Conservation (phyloP, 768 basidiomycete genomes). For the Leccinellum luteum region DNA sequence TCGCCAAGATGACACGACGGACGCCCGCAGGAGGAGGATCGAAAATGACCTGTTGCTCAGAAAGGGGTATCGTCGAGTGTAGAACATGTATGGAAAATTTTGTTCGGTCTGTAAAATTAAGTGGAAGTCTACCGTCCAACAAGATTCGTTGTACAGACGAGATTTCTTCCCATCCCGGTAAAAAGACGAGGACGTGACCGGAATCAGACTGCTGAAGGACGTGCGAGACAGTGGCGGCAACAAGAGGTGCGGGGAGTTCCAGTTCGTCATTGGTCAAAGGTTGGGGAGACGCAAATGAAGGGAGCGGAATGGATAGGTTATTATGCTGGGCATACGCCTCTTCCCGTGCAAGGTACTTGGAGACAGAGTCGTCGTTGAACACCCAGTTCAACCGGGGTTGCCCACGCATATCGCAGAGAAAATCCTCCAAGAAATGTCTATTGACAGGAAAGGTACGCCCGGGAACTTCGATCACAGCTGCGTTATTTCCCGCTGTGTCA, state of each 20-base stretch:
- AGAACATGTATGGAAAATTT: conserved; percentile 74
- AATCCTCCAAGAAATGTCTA: conserved; percentile 79
- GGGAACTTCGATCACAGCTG: conserved; percentile 77
- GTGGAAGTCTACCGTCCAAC: conserved; percentile 46
- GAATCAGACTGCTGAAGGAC: conserved; percentile 70
- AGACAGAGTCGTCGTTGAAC: conserved; percentile 64
- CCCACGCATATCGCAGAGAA: conserved; percentile 48
- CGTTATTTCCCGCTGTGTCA: conserved; percentile 54
- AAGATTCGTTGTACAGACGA: conserved; percentile 63
- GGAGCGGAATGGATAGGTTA: neutral
- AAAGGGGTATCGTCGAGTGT: conserved; percentile 86
- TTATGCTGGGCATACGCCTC: conserved; percentile 16
- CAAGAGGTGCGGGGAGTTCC: conserved; percentile 77
- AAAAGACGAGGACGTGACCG: conserved; percentile 87
- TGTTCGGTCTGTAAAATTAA: conserved; percentile 57
- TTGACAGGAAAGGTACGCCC: conserved; percentile 89
- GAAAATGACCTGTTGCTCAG: conserved; percentile 88
- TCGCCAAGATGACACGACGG: conserved; percentile 86
- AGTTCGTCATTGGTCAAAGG: conserved; percentile 48
- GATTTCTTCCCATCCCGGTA: conserved; percentile 95
- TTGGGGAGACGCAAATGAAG: conserved; percentile 7
- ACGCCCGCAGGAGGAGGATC: conserved; percentile 74
- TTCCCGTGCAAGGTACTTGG: conserved; percentile 71
- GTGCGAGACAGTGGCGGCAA: conserved; percentile 79
- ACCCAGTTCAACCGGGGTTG: conserved; percentile 55